These are phyloP conservation scores for Chlorella sp. DNA, from an alignment of 139 green algal genomes.

Conservation along the genomic window DNA sequence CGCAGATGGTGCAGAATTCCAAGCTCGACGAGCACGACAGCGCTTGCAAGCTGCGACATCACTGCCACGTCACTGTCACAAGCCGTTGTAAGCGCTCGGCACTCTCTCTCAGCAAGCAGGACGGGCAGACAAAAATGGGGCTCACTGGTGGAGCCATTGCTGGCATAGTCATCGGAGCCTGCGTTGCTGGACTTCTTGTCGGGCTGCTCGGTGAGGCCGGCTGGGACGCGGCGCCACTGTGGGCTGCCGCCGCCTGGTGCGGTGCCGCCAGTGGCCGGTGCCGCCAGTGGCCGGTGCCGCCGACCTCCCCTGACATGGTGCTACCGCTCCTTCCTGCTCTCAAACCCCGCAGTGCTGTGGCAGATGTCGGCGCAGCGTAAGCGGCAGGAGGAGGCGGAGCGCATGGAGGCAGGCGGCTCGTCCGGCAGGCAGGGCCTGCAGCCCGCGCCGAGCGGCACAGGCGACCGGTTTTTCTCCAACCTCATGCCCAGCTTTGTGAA, in stretches of 20 bases:
- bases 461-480: conserved; percentile 40
- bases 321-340: neutral
- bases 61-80: no score
- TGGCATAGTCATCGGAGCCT: conserved; percentile 28
- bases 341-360: neutral
- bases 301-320: neutral
- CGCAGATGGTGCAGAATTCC: no score
- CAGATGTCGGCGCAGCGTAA: neutral
- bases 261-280: neutral
- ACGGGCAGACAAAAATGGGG: neutral
- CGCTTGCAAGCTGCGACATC: no score
- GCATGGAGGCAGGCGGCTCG: neutral
- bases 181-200: neutral
- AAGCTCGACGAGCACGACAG: no score
- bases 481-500: conserved; percentile 29
- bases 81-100: no score
- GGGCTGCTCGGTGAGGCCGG: conserved; percentile 12
- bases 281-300: neutral
- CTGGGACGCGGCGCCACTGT: neutral
- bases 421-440: neutral
- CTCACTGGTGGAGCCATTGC: conserved; percentile 19
- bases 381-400: neutral
- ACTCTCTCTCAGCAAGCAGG: no score
- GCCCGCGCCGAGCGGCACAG: conserved; percentile 11
- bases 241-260: neutral